Evolutionary conservation across 1,139 yeast genomes (phyloP).

Genomic region (Taiozyma sp.): DNA sequence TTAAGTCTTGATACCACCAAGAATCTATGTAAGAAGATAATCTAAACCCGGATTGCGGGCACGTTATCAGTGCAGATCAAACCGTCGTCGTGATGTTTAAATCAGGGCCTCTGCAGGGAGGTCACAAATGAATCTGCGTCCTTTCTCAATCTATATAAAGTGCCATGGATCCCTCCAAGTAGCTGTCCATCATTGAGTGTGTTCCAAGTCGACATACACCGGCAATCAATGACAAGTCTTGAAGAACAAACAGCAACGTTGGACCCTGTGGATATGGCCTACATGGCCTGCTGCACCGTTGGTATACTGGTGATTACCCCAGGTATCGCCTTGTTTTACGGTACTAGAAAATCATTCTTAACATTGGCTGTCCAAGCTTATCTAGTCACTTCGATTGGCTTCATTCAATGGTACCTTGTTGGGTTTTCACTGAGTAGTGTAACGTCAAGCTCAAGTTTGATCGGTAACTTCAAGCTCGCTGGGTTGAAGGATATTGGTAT

Average conservation of each 20-base stretch:
- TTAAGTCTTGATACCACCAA: neutral
- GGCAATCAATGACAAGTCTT: conserved; percentile 6
- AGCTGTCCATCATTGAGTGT: neutral
- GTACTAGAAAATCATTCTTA: conserved; percentile 37
- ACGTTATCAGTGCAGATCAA: neutral
- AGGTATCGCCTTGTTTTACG: conserved; percentile 40
- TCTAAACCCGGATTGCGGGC: neutral
- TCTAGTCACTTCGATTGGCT: conserved; percentile 34
- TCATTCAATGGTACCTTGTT: conserved; percentile 39
- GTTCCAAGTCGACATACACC: too few relatives aligned
- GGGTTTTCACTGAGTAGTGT: conserved; percentile 40
- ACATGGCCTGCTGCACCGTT: conserved; percentile 28
- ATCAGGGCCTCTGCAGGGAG: neutral
- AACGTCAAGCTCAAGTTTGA: conserved; percentile 32
- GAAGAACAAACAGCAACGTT: conserved; percentile 13
- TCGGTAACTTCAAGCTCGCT: conserved; percentile 37
- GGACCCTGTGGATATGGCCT: conserved; percentile 23
- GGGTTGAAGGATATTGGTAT: conserved; percentile 36
- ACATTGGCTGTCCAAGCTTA: conserved; percentile 39
- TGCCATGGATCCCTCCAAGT: neutral
- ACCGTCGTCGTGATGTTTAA: neutral
- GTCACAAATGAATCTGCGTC: neutral
- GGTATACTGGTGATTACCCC: conserved; percentile 42
- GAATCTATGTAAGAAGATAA: too few relatives aligned
- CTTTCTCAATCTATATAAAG: too few relatives aligned